Evolutionary conservation across 441 rosid genomes (phyloP).

Genomic region (Erodium texanum): DNA sequence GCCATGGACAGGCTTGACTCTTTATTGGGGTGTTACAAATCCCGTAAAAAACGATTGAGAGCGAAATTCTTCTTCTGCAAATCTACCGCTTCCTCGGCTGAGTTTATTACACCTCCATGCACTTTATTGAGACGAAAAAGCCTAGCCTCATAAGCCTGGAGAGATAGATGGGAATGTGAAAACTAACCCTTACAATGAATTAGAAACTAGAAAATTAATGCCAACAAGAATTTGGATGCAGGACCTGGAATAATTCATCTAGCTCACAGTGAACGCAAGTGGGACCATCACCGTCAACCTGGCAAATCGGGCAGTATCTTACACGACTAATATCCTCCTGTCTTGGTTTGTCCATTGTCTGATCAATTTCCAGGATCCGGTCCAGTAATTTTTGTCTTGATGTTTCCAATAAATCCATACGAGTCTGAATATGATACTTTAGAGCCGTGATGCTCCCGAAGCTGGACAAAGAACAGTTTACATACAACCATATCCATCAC

Average conservation of each 20-base stretch:
- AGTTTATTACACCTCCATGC: conserved; percentile 53
- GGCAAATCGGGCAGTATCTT: conserved; percentile 63
- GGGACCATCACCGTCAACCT: conserved; percentile 66
- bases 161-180: conserved; percentile 16
- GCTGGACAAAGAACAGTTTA: conserved; percentile 35
- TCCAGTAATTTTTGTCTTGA: conserved; percentile 56
- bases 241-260: conserved; percentile 75
- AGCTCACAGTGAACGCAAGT: conserved; percentile 79
- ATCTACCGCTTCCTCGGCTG: conserved; percentile 81
- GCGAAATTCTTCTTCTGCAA: conserved; percentile 72
- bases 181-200: conserved; percentile 11
- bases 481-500: conserved; percentile 9
- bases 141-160: conserved; percentile 82
- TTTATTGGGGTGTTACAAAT: conserved; percentile 46
- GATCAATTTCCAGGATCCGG: conserved; percentile 64
- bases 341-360: conserved; percentile 73
- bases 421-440: conserved; percentile 77
- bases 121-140: conserved; percentile 71
- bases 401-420: conserved; percentile 62
- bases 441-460: conserved; percentile 61
- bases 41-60: conserved; percentile 71
- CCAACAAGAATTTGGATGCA: conserved; percentile 7
- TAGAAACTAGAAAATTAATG: conserved; percentile 5
- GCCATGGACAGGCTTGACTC: conserved; percentile 27
- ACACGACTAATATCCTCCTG: conserved; percentile 70